Evolutionary conservation across 2,329 filamentous ascomycete genomes (phyloP), one percentile per base, ranked within the genome.

Genomic region (Thielaviopsis euricoi): DNA sequence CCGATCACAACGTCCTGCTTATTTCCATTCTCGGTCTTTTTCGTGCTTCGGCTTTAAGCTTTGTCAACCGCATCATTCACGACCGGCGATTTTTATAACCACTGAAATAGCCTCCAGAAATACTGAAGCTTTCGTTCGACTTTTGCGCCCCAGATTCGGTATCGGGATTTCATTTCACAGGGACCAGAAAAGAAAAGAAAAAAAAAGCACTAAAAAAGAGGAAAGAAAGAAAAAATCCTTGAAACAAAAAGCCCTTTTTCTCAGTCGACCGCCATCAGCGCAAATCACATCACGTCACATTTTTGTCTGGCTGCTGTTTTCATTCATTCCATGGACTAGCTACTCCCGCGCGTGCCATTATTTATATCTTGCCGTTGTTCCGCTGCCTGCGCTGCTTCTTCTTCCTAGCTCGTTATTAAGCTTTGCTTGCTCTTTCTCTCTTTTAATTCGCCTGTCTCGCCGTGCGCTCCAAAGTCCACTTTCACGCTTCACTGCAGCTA

Each of bases 271-370:
- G 15, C 6, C 37, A 43, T 26, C 21, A 22, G 13, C 49, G 25
- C 19, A 57, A 49, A 57, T 57, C 55, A 57, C 37, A 43, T n/a
- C 37, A 43, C 55, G 49, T 57, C 49, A 57, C 49, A n/a, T 57
- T 57, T 52, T 26, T 19, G 22, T 46, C 52, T 22, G 43, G 29
- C 49, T 21, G 17, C 33, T 57, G n/a, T n/a, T n/a, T n/a, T n/a
- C n/a, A n/a, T 52, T 53, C 46, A 37, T 46, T 15, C 55, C 49
- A 57, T 15, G 10, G 29, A 19, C 25, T 48, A 19, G 33, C 26
- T 22, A 7, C 4, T 6, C n/a, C 22, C 51, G 15, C 22, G 23
- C 29, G 7, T 21, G 23, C n/a, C 29, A 10, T 33, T 10, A 25
- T 33, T 33, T 52, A 43, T 43, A 43, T 43, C 10, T 17, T 43